Conservation (phyloP, 1,284 basidiomycete genomes). For the Marasmius fiardii region DNA sequence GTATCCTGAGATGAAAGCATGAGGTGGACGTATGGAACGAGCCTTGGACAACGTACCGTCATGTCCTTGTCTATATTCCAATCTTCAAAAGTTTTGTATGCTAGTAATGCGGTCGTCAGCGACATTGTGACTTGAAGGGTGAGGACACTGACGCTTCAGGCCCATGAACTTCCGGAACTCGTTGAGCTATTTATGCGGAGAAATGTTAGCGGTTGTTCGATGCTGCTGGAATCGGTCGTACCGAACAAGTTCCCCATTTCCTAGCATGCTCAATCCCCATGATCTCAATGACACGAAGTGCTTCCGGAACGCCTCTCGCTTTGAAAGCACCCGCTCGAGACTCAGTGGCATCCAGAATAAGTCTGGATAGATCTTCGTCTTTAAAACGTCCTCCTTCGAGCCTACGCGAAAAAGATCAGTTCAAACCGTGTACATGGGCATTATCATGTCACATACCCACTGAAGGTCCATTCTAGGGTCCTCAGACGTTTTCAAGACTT, state of each 20-base stretch:
- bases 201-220: conserved; percentile 19
- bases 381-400: conserved; percentile 61
- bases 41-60: conserved; percentile 38
- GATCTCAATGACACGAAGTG: conserved; percentile 69
- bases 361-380: conserved; percentile 65
- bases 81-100: conserved; percentile 63
- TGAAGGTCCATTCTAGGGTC: conserved; percentile 54
- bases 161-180: conserved; percentile 49
- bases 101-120: conserved; percentile 25
- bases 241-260: conserved; percentile 73
- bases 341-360: conserved; percentile 68
- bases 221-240: conserved; percentile 23
- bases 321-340: conserved; percentile 67
- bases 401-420: conserved; percentile 26
- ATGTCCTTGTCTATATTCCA: conserved; percentile 76
- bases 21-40: conserved; percentile 1
- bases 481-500: conserved; percentile 30
- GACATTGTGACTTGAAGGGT: not conserved
- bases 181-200: conserved; percentile 32
- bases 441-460: conserved; percentile 30
- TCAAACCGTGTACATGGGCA: conserved; percentile 3
- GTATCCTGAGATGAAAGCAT: conserved; percentile 40
- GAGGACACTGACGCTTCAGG: conserved; percentile 32
- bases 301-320: conserved; percentile 72
- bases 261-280: conserved; percentile 70